phyloP scores from a whole-genome alignment of 2,329 filamentous ascomycete species.

The Cryoendolithus antarcticus region DNA sequence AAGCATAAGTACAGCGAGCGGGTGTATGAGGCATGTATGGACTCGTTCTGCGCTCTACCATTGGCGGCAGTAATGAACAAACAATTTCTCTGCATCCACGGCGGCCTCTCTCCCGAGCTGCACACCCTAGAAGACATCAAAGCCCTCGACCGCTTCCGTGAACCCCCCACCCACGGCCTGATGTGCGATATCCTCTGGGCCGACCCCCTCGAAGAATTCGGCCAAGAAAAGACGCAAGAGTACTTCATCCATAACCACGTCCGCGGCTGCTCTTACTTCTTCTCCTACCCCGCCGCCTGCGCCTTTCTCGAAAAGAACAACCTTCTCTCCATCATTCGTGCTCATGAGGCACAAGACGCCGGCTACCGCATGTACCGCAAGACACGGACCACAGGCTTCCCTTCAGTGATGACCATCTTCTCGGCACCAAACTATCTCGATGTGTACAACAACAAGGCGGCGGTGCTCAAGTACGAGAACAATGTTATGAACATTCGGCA shows the following conservation, averaged over 20 bases:
- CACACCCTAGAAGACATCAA: constrained; percentile 92
- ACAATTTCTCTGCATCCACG: constrained; percentile 97
- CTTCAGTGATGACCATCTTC: constrained; percentile 99
- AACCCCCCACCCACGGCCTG: constrained; percentile 90
- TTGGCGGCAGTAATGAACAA: constrained; percentile 99
- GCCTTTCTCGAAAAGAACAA: constrained; percentile 99
- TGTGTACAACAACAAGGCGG: constrained; percentile 99
- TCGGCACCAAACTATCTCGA: constrained; percentile 97
- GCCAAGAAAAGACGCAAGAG: constrained; percentile 95
- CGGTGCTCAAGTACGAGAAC: constrained; percentile 97
- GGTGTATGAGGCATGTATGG: constrained; percentile 95
- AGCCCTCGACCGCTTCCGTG: constrained; percentile 95
- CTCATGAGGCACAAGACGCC: constrained; percentile 96
- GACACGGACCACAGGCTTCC: constrained; percentile 93
- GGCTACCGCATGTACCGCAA: constrained; percentile 99
- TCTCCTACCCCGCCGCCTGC: constrained; percentile 94
- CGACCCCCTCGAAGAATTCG: constrained; percentile 94
- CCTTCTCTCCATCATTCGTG: constrained; percentile 87
- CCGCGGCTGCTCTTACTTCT: constrained; percentile 97
- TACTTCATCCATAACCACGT: constrained; percentile 98
- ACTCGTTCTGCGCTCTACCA: constrained; percentile 89
- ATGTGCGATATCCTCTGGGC: constrained; percentile 99
- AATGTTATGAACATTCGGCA: constrained; percentile 99
- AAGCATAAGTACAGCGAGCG: constrained; percentile 98
- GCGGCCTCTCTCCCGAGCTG: constrained; percentile 86